Percentiles rank a stretch among this genome's conserved stretches.
Conservation (phyloP, 352 stramenopile species). For the Pythium biforme region DNA sequence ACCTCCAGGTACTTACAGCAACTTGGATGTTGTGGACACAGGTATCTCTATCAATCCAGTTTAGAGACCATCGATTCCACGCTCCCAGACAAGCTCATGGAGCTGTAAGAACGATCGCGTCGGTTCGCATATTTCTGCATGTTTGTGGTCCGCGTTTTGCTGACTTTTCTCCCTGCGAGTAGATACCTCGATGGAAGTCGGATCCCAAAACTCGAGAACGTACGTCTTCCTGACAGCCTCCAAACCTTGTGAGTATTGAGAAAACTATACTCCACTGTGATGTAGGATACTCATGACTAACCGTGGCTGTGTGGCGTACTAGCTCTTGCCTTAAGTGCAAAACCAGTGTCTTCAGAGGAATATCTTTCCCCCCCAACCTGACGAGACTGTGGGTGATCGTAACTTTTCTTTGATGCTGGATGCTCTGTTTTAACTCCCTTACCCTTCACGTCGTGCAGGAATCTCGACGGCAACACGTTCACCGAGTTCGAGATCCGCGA, state of each 20-base stretch:
- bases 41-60: not conserved
- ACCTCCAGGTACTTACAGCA: no score
- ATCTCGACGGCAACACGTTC: not conserved
- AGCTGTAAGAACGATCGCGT: no score
- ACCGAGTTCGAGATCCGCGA: slow-evolving; percentile 1
- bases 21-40: no score
- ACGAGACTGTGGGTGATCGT: not conserved
- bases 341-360: not conserved
- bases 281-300: not conserved
- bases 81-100: no score
- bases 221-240: not conserved
- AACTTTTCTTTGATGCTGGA: not conserved
- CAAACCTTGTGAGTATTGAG: not conserved
- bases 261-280: not conserved
- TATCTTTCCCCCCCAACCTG: not conserved
- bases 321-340: not conserved
- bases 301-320: not conserved
- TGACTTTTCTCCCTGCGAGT: not conserved
- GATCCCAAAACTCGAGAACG: not conserved
- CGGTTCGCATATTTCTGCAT: no score
- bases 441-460: not conserved
- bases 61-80: not conserved
- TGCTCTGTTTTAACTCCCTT: not conserved
- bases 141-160: not conserved
- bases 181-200: not conserved